These are phyloP conservation scores for Ilyonectria mors-panacis DNA, from an alignment of 2,329 filamentous ascomycete species.

Conservation along the genomic window DNA sequence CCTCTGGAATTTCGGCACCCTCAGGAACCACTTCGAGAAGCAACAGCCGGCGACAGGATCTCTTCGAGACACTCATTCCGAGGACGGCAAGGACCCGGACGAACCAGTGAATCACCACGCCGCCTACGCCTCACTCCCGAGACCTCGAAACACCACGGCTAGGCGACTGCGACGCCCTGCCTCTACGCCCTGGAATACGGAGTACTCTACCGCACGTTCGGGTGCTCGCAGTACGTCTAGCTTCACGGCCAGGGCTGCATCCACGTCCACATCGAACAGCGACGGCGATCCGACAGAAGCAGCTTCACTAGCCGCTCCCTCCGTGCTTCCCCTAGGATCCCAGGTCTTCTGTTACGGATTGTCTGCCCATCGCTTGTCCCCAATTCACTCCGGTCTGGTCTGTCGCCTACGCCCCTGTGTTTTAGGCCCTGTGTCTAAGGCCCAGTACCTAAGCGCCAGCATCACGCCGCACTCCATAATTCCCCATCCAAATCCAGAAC, in stretches of 20 bases:
- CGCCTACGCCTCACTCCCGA: slow-evolving; percentile 12
- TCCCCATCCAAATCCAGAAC: slow-evolving; percentile 31
- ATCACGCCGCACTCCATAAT: slow-evolving; percentile 43
- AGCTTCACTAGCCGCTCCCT: slow-evolving; percentile 29
- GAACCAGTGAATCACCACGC: slow-evolving; percentile 7
- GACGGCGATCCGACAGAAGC: slow-evolving; percentile 20
- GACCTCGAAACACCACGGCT: slow-evolving; percentile 2
- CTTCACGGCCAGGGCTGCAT: background rate
- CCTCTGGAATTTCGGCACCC: slow-evolving; percentile 6
- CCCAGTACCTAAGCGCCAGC: slow-evolving; percentile 27
- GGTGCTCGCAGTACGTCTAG: background rate
- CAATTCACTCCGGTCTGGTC: slow-evolving; percentile 7
- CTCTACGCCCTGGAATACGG: background rate
- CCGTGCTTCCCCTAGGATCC: slow-evolving; percentile 7
- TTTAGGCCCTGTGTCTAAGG: background rate
- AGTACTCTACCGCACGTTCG: background rate
- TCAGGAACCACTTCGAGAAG: slow-evolving; percentile 19
- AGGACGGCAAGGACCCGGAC: slow-evolving; percentile 15
- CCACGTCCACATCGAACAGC: background rate
- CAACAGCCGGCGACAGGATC: slow-evolving; percentile 12
- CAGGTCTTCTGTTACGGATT: slow-evolving; percentile 10
- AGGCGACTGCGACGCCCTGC: slow-evolving; percentile 6
- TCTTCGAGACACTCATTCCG: slow-evolving; percentile 25
- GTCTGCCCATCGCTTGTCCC: slow-evolving; percentile 14
- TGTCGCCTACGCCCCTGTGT: slow-evolving; percentile 14